Base-by-base conservation (phyloP, 768 basidiomycete species). In the Kondoa malvinella region DNA sequence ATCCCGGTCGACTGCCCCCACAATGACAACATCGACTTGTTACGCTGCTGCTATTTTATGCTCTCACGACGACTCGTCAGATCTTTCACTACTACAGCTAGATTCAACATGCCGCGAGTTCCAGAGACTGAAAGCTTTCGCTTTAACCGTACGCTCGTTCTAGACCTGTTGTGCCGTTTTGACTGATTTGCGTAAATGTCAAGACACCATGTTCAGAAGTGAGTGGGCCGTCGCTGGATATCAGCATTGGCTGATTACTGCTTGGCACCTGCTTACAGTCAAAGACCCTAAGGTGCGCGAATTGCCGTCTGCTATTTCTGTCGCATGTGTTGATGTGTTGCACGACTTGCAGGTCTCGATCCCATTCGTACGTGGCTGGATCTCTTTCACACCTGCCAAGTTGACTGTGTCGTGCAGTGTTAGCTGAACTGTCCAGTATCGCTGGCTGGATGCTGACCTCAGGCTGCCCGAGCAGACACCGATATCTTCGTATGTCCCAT, bases 251-350 rank as follows among this genome's bases (percentile, higher is more conserved):
- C 50, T 56, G 50, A 56, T 56, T 25, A 56, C 25, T 14, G 14
- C 14, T 14, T 25, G 14, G 21, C 30, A 59, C 25, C 90, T 89
- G 89, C 76, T 92, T 73, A 83, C 91, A 72, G 81, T 94, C 76
- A 92, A 86, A 80, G 89, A 94, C 76, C 86, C 90, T 4, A 84
- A 89, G 72, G 80, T 78, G 58, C 92, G 89, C 21, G 75, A 94
- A 69, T n/a, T n/a, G n/a, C n/a, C n/a, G 79, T 81, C 26, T 96
- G 91, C 78, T 94, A 94, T 8, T 50, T 8, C 21, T 50, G 21
- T 50, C 12, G 8, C 40, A 50, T 8, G 40, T 21, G 21, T 50
- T 50, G 40, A 50, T 21, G 79, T 81, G 82, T 67, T 82, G 88
- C 27, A 74, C 77, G 61, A 73, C 80, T 29, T 88, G 89, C 57